phyloP scores from a whole-genome alignment of 139 green algal species.

The Gonium pectorale region DNA sequence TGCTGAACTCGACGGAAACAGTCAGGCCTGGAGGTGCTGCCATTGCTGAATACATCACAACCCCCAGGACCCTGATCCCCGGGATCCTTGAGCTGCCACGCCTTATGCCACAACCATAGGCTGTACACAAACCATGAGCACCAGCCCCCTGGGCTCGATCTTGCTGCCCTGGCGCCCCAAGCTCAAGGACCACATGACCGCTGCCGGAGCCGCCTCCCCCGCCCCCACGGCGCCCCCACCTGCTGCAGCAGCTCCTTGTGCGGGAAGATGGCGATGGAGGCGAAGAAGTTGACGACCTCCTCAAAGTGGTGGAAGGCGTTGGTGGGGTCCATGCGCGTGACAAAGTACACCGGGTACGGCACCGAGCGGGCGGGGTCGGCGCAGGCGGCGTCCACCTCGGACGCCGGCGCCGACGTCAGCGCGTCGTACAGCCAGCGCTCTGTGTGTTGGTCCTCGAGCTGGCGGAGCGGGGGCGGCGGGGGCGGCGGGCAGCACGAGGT shows the following conservation, averaged over 20 bases:
- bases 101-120: too few relatives aligned
- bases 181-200: too few relatives aligned
- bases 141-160: too few relatives aligned
- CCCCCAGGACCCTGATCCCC: too few relatives aligned
- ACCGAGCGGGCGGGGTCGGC: conserved; percentile 13
- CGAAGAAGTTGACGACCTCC: conserved; percentile 34
- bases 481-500: not conserved
- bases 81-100: too few relatives aligned
- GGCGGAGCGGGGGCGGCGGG: not conserved
- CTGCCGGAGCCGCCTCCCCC: not conserved
- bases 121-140: too few relatives aligned
- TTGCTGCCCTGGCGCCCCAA: too few relatives aligned
- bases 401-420: not conserved
- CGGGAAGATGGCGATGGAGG: not conserved
- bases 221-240: not conserved
- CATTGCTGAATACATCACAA: too few relatives aligned
- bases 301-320: conserved; percentile 45
- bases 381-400: not conserved
- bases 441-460: conserved; percentile 10
- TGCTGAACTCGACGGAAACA: too few relatives aligned
- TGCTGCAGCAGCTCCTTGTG: conserved; percentile 30
- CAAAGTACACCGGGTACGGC: conserved; percentile 27
- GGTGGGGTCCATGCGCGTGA: conserved; percentile 43
- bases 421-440: conserved; percentile 39
- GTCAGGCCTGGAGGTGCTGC: too few relatives aligned